Conservation (phyloP, 2,329 filamentous ascomycete genomes). For the Monosporascus ibericus region DNA sequence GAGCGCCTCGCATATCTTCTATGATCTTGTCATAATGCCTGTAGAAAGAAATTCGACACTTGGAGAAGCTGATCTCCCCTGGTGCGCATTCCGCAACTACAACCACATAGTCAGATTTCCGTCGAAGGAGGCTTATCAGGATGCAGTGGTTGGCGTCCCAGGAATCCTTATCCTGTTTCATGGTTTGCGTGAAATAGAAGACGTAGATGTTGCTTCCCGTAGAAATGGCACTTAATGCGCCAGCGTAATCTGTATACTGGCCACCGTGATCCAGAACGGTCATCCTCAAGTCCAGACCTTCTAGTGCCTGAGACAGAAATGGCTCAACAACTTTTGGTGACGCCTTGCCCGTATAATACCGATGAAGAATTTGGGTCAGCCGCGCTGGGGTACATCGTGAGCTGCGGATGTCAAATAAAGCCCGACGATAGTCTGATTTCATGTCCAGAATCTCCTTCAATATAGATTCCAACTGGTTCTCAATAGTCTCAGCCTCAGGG, state of each 20-base stretch:
- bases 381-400: neutral
- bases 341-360: neutral
- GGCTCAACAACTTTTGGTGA: neutral
- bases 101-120: constrained; percentile 6
- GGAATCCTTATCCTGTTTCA: neutral
- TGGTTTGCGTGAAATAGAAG: constrained; percentile 2
- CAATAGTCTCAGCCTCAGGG: neutral
- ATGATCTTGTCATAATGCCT: neutral
- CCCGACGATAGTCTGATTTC: neutral
- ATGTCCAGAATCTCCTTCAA: neutral
- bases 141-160: constrained; percentile 3
- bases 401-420: neutral
- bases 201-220: constrained; percentile 5
- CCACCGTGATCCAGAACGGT: neutral
- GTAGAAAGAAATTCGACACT: constrained; percentile 2
- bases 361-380: neutral
- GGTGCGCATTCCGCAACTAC: constrained; percentile 1
- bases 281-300: neutral
- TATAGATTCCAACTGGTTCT: neutral
- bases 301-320: neutral
- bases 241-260: neutral
- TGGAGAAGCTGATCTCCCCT: neutral
- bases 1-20: constrained; percentile 1
- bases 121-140: constrained; percentile 2
- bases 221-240: constrained; percentile 1